Evolutionary conservation across 2,329 filamentous ascomycete genomes (phyloP).

Genomic region (Nothopassalora personata): DNA sequence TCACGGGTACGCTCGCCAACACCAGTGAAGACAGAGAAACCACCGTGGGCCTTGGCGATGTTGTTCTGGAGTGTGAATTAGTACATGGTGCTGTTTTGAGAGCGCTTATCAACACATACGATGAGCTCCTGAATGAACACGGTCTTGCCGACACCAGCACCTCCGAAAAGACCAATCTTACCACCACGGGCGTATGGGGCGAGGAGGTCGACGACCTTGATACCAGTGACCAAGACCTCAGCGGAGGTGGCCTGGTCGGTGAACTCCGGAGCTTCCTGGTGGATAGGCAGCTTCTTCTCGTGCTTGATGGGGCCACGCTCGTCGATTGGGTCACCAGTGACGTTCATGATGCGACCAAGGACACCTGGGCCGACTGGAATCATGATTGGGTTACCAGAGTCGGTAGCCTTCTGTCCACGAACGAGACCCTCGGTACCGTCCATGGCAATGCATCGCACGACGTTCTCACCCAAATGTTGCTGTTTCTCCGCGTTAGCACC

Average conservation of each 20-base stretch:
- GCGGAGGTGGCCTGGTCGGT: conserved; percentile 92
- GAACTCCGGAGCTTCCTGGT: conserved; percentile 90
- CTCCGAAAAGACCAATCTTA: conserved; percentile 99
- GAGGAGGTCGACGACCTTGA: conserved; percentile 99
- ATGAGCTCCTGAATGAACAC: conserved; percentile 99
- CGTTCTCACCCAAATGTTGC: conserved; percentile 99
- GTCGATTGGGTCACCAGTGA: conserved; percentile 99
- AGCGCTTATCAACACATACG: conserved; percentile 46
- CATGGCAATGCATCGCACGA: conserved; percentile 99
- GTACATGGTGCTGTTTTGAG: conserved; percentile 2
- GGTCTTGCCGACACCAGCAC: conserved; percentile 99
- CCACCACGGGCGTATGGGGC: conserved; percentile 99
- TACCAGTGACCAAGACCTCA: conserved; percentile 96
- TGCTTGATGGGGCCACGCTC: conserved; percentile 98
- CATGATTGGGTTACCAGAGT: conserved; percentile 92
- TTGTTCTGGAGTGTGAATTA: conserved; percentile 65
- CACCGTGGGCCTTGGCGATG: conserved; percentile 99
- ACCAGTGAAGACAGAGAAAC: conserved; percentile 99
- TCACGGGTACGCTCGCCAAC: conserved; percentile 99
- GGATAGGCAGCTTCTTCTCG: conserved; percentile 81
- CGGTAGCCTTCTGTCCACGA: conserved; percentile 76
- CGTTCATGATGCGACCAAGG: conserved; percentile 99
- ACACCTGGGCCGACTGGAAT: conserved; percentile 91
- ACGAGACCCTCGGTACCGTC: conserved; percentile 99
- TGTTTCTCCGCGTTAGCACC: conserved; percentile 39